Evolutionary conservation across 2,329 filamentous ascomycete species (phyloP), one percentile per base, ranked within the genome.

Genomic region (Coniochaeta hoffmannii): DNA sequence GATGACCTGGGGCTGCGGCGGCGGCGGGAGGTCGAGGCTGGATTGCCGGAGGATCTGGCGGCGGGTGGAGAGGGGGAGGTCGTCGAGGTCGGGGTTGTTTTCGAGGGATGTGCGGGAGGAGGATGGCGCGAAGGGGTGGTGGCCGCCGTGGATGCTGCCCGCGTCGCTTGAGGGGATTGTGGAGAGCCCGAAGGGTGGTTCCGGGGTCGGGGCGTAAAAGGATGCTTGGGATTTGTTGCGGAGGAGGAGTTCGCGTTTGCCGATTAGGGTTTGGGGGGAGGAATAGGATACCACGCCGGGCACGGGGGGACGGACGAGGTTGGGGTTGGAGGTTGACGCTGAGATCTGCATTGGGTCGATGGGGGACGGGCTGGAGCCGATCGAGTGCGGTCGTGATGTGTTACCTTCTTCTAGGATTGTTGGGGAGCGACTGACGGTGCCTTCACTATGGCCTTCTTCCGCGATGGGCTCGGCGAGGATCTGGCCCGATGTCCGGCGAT

Each of bases 11-110:
- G n/a, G n/a, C 30, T 46, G 41, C 4, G 41, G 41, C 2, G 34
- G 30, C 12, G 5, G 63, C 69, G 38, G 58, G 62, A 62, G 59
- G 71, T 66, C 51, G 19, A 73, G 59, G 62, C 75, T 79, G 59
- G 67, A 76, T 41, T 81, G 78, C 31, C 80, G 81, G 55, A 88
- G 82, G 28, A 88, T 68, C 49, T 81, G 72, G 55, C 79, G 80
- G 44, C 88, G 84, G 62, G 88, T 82, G 41, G 83, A 87, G 17
- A 94, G 76, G 0, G 89, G 86, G 61, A 93, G 76, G 55, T 91
- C 82, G 58, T 92, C 89, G 1, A 78, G 73, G 60, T 82, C 65
- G 19, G 66, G 44, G 22, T 49, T 26, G 51, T 54, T 34, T 19
- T 34, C 49, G 36, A 53, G 38, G 34, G n/a, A 35, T 7, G 50